phyloP scores from a whole-genome alignment of 129 eudicot species.

The Flaveria robusta region DNA sequence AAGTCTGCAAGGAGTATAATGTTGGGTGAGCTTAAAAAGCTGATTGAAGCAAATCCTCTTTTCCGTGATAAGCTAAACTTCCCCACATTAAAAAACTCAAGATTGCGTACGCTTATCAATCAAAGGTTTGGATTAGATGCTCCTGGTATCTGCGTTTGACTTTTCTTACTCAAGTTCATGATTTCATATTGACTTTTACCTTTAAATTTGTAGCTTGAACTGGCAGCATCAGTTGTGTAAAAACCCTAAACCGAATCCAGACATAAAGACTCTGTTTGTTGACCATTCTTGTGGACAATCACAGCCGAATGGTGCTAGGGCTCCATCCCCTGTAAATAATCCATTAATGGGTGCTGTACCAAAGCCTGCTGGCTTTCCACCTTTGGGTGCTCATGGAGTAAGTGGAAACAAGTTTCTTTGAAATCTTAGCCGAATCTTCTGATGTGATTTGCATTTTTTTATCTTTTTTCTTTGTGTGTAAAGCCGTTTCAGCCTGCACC shows the following conservation, averaged over 20 bases:
- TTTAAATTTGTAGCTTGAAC: constrained; percentile 10
- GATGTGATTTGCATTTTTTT: neutral
- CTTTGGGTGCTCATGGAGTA: constrained; percentile 86
- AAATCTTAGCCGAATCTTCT: neutral
- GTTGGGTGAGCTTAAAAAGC: constrained; percentile 64
- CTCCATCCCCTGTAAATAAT: constrained; percentile 81
- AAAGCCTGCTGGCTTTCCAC: constrained; percentile 75
- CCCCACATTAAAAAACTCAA: constrained; percentile 63
- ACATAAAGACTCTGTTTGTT: constrained; percentile 77
- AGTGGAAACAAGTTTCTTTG: constrained; percentile 34
- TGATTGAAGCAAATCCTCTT: constrained; percentile 59
- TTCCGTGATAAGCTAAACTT: constrained; percentile 66
- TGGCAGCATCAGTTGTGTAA: constrained; percentile 87
- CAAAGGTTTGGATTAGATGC: constrained; percentile 52
- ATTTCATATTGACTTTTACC: constrained; percentile 8
- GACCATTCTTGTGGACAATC: constrained; percentile 92
- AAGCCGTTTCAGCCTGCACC: constrained; percentile 88
- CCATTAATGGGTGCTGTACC: constrained; percentile 76
- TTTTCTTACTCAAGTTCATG: neutral
- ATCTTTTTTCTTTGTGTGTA: constrained; percentile 15
- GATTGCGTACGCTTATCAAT: constrained; percentile 74
- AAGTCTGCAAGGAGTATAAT: constrained; percentile 67
- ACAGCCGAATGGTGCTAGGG: constrained; percentile 88
- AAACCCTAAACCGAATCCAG: constrained; percentile 85
- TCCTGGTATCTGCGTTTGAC: neutral